Base-by-base conservation (phyloP, 352 stramenopile genomes). In the Globisporangium heterothallicum region DNA sequence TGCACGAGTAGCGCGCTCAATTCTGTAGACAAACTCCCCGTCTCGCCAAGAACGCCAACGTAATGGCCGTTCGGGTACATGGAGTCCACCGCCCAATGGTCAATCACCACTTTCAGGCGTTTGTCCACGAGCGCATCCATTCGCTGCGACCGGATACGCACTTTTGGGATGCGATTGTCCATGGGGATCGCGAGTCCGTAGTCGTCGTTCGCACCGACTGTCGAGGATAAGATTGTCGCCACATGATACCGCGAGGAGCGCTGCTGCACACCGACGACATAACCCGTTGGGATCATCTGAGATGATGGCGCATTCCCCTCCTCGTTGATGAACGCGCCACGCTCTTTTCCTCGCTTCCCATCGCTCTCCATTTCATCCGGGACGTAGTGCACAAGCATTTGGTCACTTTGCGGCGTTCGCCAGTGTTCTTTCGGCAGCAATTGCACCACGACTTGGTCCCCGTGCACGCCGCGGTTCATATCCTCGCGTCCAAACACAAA, bases 381-480 rank as follows among this genome's bases (percentile, higher is more conserved):
- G 8, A 58, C 61, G 53, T 94, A 89, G 45, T 96, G 82, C 14
- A 90, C 68, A 4, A 93, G 61, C 48, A 85, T 45, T 3, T 66
- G 72, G 14, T 86, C 75, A 53, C 73, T 90, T 50, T 79, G 65
- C 0, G 73, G 85, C 22, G 48, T 61, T 14, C 83, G 61, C 92
- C 92, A 98, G 27, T 88, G 57, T 8, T 63, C 53, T 25, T 92
- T 64, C 0, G 84, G 70, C 34, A 98, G 69, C 30, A 99, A 63
- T 52, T 97, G 72, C 19, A 99, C 82, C 3, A 88, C 93, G 12
- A 99, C 97, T 10, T 96, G 65, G 74, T 99, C 97, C 24, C 97
- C 97, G 64, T 99, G 96, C 2, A 99, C 74, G 4, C 95, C 96
- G 46, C 97, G 86, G 72, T 99, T 99, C 58, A 98, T 92, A 54